Evolutionary conservation across 345 rosid species (phyloP), one percentile per base, ranked within the genome.

Genomic region (Erodium maritimum): DNA sequence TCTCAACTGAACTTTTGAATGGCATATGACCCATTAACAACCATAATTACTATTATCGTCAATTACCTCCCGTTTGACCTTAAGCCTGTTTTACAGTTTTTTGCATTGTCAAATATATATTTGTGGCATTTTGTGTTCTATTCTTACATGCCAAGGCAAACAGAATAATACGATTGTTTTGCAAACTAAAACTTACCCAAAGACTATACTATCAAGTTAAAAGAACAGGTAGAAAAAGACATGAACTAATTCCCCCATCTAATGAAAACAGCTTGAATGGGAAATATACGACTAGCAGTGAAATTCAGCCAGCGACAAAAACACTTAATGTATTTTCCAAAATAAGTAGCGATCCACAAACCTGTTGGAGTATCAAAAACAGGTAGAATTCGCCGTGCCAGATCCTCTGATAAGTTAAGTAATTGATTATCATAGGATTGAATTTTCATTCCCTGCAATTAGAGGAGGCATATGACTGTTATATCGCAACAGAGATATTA

Each of bases 331-430:
- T 29, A n/a, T n/a, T n/a, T n/a, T n/a, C n/a, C n/a, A n/a, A n/a
- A n/a, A n/a, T n/a, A 29, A 29, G 8, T 29, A 29, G 48, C 17
- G 14, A 7, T 57, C 14, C 19, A 37, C 16, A 50, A 66, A 86
- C 96, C 99, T 71, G 99, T 89, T 2, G 99, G 96, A 59, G 99
- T 93, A 71, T 89, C 99, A 75, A 93, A 93, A 33, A 95, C 99
- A 69, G 99, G 99, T 69, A 93, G 69, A 77, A 93, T 64, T 73
- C 96, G 80, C 67, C 75, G 74, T 7, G 81, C 82, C 64, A 93
- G 81, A 79, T 93, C 94, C 80, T 86, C 95, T 46, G 95, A 91
- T 61, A 89, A 71, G 69, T 74, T 62, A 51, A 93, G 90, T 65
- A 93, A 80, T 64, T 89, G 80, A 74, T 85, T 81, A 61, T 87